Conservation (phyloP, 768 basidiomycete genomes). For the Russula abietina region DNA sequence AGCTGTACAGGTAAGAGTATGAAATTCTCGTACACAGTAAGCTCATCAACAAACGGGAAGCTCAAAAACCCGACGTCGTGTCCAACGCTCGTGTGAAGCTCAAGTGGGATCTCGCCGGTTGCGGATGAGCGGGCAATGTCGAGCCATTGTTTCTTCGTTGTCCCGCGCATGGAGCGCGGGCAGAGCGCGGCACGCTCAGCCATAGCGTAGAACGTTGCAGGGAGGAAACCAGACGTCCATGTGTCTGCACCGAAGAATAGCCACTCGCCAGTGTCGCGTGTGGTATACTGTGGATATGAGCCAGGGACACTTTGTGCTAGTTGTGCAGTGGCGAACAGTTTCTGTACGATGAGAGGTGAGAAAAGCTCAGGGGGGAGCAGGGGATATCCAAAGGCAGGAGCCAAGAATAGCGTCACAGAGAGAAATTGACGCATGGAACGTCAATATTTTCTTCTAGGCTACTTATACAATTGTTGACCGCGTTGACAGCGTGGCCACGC, state of each 20-base stretch:
- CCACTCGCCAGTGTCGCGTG: slow-evolving; percentile 46
- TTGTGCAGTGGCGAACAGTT: slow-evolving; percentile 47
- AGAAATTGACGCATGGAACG: no score
- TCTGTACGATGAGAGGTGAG: slow-evolving; percentile 52
- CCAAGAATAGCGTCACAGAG: no score
- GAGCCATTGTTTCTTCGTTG: slow-evolving; percentile 51
- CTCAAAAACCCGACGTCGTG: slow-evolving; percentile 72
- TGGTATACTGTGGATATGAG: slow-evolving; percentile 57
- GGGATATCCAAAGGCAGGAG: no score
- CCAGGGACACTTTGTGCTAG: slow-evolving; percentile 35
- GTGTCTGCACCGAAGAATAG: slow-evolving; percentile 47
- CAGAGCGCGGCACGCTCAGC: slow-evolving; percentile 49
- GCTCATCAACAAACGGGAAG: slow-evolving; percentile 60
- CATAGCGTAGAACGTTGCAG: slow-evolving; percentile 47
- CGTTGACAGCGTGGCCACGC: no score
- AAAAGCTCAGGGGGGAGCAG: slow-evolving; percentile 40
- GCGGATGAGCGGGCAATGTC: slow-evolving; percentile 30
- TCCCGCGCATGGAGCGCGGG: slow-evolving; percentile 32
- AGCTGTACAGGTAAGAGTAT: background rate
- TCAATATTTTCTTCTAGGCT: no score
- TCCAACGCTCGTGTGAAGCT: slow-evolving; percentile 43
- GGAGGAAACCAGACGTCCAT: slow-evolving; percentile 68
- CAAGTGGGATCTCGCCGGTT: slow-evolving; percentile 45
- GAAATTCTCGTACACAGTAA: slow-evolving; percentile 43
- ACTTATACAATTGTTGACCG: no score